phyloP scores from a whole-genome alignment of 148 eudicot species.

The Fallopia convolvulus region DNA sequence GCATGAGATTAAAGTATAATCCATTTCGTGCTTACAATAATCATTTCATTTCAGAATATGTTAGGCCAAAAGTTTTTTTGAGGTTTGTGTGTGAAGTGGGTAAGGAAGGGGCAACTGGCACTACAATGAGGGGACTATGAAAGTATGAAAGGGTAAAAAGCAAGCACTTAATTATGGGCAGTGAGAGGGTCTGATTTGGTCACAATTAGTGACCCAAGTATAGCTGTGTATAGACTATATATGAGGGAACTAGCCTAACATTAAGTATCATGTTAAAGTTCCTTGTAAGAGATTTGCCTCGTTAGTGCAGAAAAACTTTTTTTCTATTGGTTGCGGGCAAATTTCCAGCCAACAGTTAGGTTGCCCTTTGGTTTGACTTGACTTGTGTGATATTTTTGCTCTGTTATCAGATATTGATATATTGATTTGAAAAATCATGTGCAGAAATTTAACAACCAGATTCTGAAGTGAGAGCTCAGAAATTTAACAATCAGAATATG shows the following conservation, averaged over 20 bases:
- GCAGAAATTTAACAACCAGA: neutral
- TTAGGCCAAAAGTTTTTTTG: neutral
- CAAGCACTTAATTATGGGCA: neutral
- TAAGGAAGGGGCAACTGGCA: neutral
- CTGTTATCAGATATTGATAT: neutral
- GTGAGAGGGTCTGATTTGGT: neutral
- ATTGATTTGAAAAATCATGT: neutral
- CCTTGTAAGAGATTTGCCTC: neutral
- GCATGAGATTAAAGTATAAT: neutral
- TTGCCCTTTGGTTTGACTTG: neutral
- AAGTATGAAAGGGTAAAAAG: neutral
- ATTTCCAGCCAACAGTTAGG: neutral
- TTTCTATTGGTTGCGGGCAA: neutral
- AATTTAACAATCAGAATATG: conserved; percentile 9
- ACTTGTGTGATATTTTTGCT: neutral
- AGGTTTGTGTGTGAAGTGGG: neutral
- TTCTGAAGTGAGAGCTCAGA: neutral
- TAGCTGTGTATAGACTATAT: neutral
- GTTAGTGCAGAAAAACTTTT: neutral
- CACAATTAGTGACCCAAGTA: neutral
- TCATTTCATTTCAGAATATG: neutral
- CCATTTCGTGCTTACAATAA: neutral
- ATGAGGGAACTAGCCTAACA: neutral
- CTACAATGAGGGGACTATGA: neutral
- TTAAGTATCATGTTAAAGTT: neutral